These are phyloP conservation scores for Phoma sp. DNA, from an alignment of 2,329 filamentous ascomycete species.

Conservation along the genomic window DNA sequence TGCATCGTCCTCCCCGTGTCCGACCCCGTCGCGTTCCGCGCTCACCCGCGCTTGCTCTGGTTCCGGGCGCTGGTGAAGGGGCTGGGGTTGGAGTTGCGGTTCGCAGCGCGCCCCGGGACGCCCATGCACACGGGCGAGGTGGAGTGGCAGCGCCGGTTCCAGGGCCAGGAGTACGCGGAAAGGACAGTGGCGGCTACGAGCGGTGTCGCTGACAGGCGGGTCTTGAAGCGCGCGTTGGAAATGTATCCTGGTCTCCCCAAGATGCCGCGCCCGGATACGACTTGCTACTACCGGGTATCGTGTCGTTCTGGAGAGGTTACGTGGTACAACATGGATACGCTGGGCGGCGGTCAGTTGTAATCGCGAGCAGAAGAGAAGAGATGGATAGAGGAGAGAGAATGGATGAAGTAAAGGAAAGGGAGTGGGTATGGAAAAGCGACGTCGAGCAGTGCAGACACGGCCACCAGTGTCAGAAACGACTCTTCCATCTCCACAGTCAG, in stretches of 20 bases:
- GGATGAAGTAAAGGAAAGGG: background rate
- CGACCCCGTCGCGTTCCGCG: background rate
- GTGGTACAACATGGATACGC: constrained; percentile 2
- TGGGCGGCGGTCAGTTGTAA: background rate
- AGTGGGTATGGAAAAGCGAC: background rate
- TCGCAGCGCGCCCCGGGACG: background rate
- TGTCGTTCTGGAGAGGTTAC: background rate
- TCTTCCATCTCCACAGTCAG: background rate
- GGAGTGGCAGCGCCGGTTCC: background rate
- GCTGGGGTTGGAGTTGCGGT: background rate
- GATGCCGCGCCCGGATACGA: background rate
- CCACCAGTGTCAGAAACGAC: no score
- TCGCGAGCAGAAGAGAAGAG: no score
- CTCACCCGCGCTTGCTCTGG: background rate
- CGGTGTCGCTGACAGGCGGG: background rate
- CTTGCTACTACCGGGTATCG: background rate
- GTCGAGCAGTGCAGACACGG: no score
- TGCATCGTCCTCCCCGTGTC: constrained; percentile 1
- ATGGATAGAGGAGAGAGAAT: background rate
- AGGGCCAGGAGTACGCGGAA: background rate
- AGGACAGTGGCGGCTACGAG: background rate
- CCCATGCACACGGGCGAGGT: background rate
- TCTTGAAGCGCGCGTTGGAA: background rate
- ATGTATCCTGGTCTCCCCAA: background rate
- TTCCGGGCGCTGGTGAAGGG: background rate